phyloP scores from a whole-genome alignment of 495 filamentous ascomycete genomes.

The Penicillium crystallinum region DNA sequence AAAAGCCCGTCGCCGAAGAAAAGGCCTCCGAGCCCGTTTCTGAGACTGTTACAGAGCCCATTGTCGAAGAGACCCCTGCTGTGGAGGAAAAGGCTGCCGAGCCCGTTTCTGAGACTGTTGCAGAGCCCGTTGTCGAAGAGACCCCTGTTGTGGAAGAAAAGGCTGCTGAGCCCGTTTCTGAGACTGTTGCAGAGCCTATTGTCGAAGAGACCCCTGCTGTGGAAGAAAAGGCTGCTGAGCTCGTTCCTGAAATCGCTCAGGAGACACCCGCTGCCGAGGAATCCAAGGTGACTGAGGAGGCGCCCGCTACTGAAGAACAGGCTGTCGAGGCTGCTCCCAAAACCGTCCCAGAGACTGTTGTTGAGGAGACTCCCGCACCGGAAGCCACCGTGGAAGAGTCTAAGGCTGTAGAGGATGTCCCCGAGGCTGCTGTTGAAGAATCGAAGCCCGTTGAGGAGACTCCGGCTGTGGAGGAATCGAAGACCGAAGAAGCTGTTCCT shows the following conservation, averaged over 20 bases:
- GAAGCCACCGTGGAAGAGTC: not conserved
- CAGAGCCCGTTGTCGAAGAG: conserved; percentile 8
- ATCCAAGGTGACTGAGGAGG: not conserved
- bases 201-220: too few relatives aligned
- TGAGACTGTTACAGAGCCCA: not conserved
- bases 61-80: not conserved
- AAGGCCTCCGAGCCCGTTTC: conserved; percentile 3
- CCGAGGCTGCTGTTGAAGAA: too few relatives aligned
- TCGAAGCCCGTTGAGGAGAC: too few relatives aligned
- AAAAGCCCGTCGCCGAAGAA: not conserved
- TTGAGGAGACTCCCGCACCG: conserved; percentile 7
- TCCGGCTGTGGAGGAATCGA: conserved; percentile 11
- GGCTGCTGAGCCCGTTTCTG: not conserved
- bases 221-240: not conserved
- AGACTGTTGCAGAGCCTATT: not conserved
- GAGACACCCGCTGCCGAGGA: not conserved
- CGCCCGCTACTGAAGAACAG: not conserved
- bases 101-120: not conserved
- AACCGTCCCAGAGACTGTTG: not conserved
- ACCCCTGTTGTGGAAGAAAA: too few relatives aligned
- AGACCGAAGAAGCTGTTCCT: not conserved
- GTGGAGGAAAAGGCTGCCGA: not conserved
- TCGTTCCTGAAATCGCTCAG: not conserved
- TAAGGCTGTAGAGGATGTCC: not conserved
- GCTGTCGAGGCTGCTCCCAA: conserved; percentile 4